Evolutionary conservation across 2,329 filamentous ascomycete species (phyloP).

Genomic region (Colletotrichum sp.): DNA sequence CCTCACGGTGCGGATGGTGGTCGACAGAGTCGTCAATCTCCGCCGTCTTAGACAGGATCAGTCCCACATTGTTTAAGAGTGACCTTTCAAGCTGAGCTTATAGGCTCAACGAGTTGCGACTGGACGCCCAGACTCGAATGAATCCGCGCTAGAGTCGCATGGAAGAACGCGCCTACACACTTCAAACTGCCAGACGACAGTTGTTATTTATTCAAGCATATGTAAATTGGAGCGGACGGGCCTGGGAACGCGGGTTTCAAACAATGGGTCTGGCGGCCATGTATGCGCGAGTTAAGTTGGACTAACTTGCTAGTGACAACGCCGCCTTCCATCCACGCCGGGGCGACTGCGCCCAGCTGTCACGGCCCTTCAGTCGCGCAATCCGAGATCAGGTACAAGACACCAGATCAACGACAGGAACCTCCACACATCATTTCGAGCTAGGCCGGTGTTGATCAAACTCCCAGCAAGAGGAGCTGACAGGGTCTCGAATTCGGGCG

Average conservation of each 20-base stretch:
- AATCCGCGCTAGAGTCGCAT: background rate
- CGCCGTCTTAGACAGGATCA: conserved; percentile 16
- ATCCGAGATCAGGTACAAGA: background rate
- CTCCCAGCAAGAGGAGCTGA: background rate
- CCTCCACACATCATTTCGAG: conserved; percentile 12
- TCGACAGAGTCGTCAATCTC: conserved; percentile 7
- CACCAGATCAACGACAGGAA: conserved; percentile 13
- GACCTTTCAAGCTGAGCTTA: conserved; percentile 6
- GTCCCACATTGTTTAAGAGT: conserved; percentile 10
- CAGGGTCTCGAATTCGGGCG: conserved; percentile 3
- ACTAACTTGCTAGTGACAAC: conserved; percentile 1
- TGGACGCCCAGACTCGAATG: background rate
- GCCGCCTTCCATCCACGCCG: background rate
- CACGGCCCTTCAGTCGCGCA: conserved; percentile 1
- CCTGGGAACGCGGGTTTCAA: conserved; percentile 13
- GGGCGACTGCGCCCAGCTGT: background rate
- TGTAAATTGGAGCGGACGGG: background rate
- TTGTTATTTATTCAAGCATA: background rate
- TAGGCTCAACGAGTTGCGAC: conserved; percentile 1
- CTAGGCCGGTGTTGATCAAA: conserved; percentile 17
- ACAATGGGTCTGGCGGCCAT: background rate
- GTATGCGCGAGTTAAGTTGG: background rate
- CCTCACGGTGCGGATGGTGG: background rate
- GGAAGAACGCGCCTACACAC: background rate
- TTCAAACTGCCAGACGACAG: background rate